Conservation (phyloP, 768 basidiomycete genomes). For the Cystobasidium onofrii region DNA sequence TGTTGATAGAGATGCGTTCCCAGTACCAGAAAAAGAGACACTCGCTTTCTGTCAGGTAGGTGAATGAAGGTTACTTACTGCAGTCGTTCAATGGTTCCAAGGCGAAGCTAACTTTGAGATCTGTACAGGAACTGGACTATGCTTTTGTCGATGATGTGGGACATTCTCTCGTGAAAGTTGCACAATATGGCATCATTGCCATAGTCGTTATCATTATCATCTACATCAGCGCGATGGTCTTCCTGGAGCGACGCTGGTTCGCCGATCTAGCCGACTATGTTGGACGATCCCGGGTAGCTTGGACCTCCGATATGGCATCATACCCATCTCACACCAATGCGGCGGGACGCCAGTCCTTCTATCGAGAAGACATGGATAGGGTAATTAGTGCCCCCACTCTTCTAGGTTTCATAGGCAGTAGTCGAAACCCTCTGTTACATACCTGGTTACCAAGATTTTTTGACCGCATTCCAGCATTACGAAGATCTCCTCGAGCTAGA, state of each 20-base stretch:
- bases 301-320: slow-evolving; percentile 24
- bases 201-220: slow-evolving; percentile 64
- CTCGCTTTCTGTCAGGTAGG: slow-evolving; percentile 59
- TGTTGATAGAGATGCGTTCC: slow-evolving; percentile 56
- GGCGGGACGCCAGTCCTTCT: not conserved
- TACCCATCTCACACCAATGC: not conserved
- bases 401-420: slow-evolving; percentile 56
- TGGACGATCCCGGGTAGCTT: not conserved
- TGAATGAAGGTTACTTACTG: too few species aligned
- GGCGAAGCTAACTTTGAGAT: not conserved
- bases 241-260: slow-evolving; percentile 7
- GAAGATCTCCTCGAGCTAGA: slow-evolving; percentile 54
- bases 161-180: slow-evolving; percentile 64
- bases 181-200: slow-evolving; percentile 69
- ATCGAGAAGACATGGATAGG: slow-evolving; percentile 11
- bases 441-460: slow-evolving; percentile 57
- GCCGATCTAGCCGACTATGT: slow-evolving; percentile 1
- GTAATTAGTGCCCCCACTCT: slow-evolving; percentile 50
- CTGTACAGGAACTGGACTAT: slow-evolving; percentile 61
- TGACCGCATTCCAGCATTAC: slow-evolving; percentile 50
- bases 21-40: slow-evolving; percentile 62
- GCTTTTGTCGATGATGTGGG: slow-evolving; percentile 79
- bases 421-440: slow-evolving; percentile 61
- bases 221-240: slow-evolving; percentile 54
- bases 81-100: too few species aligned